Percentiles rank a stretch among this genome's conserved stretches.
phyloP scores from a whole-genome alignment of 495 filamentous ascomycete genomes.

The Aspergillus hancockii region DNA sequence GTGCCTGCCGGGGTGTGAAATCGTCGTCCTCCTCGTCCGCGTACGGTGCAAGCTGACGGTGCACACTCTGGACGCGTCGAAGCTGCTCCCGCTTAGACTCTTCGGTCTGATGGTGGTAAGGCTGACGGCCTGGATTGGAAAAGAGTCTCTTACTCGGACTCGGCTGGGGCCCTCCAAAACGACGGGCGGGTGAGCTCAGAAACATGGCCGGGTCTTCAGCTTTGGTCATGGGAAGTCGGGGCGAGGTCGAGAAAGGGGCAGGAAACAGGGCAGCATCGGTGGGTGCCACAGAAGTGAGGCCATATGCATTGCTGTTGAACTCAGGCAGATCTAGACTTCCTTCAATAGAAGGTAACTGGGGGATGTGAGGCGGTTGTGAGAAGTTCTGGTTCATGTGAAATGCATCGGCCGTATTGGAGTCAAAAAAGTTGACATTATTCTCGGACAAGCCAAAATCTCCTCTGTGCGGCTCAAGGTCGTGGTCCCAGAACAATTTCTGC shows the following conservation, averaged over 20 bases:
- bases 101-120: slow-evolving; percentile 60
- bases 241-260: slow-evolving; percentile 49
- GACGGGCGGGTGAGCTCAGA: slow-evolving; percentile 52
- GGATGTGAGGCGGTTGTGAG: slow-evolving; percentile 29
- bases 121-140: slow-evolving; percentile 43
- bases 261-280: slow-evolving; percentile 47
- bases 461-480: slow-evolving; percentile 42
- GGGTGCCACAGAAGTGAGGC: slow-evolving; percentile 32
- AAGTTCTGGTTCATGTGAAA: slow-evolving; percentile 17
- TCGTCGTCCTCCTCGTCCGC: slow-evolving; percentile 46
- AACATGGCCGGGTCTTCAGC: slow-evolving; percentile 58
- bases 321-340: slow-evolving; percentile 42
- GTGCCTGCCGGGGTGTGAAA: slow-evolving; percentile 42
- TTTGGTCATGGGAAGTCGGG: slow-evolving; percentile 39
- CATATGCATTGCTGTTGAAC: slow-evolving; percentile 32
- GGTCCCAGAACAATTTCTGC: slow-evolving; percentile 75
- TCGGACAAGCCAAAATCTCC: slow-evolving; percentile 25
- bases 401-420: slow-evolving; percentile 10
- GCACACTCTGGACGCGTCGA: slow-evolving; percentile 33
- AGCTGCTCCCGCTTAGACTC: slow-evolving; percentile 58
- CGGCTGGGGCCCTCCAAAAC: slow-evolving; percentile 46
- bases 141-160: slow-evolving; percentile 35
- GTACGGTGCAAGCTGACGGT: slow-evolving; percentile 23
- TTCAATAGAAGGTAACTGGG: slow-evolving; percentile 43
- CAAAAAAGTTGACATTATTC: slow-evolving; percentile 14